Evolutionary conservation across 257 asterid species (phyloP).

Genomic region (Scutellaria barbata): DNA sequence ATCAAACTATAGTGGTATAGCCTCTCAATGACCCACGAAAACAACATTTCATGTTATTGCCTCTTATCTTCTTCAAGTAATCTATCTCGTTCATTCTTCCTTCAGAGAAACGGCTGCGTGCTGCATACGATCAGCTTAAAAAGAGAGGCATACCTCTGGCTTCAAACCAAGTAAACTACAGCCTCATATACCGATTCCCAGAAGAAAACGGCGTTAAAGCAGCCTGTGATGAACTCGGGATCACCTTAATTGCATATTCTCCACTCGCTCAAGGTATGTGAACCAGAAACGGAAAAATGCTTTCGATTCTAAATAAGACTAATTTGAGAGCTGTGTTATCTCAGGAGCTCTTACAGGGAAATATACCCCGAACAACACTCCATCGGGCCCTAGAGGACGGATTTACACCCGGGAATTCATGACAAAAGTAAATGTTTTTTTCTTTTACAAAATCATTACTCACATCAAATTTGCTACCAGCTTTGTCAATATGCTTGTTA

Average conservation of each 20-base stretch:
- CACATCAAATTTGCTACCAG: not conserved
- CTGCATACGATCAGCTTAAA: slow-evolving; percentile 71
- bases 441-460: too few relatives aligned
- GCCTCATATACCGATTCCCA: slow-evolving; percentile 80
- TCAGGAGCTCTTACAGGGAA: slow-evolving; percentile 94
- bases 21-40: too few relatives aligned
- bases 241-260: slow-evolving; percentile 82
- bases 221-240: slow-evolving; percentile 87
- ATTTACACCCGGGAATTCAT: slow-evolving; percentile 81
- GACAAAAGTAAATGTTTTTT: slow-evolving; percentile 53
- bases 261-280: slow-evolving; percentile 93
- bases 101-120: slow-evolving; percentile 85
- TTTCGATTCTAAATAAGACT: not conserved
- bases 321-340: slow-evolving; percentile 29
- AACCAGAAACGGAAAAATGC: too few relatives aligned
- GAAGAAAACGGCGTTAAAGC: slow-evolving; percentile 94
- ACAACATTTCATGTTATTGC: too few relatives aligned
- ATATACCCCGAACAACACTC: slow-evolving; percentile 77
- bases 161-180: slow-evolving; percentile 95
- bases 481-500: slow-evolving; percentile 23
- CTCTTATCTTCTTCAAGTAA: too few relatives aligned
- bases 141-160: slow-evolving; percentile 92
- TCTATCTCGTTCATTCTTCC: too few relatives aligned
- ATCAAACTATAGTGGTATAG: slow-evolving; percentile 76
- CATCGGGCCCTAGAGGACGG: slow-evolving; percentile 86